Percentiles rank a stretch among this genome's conserved stretches.
Evolutionary conservation across 768 basidiomycete genomes (phyloP).

Genomic region (Mycena sanguinolenta): DNA sequence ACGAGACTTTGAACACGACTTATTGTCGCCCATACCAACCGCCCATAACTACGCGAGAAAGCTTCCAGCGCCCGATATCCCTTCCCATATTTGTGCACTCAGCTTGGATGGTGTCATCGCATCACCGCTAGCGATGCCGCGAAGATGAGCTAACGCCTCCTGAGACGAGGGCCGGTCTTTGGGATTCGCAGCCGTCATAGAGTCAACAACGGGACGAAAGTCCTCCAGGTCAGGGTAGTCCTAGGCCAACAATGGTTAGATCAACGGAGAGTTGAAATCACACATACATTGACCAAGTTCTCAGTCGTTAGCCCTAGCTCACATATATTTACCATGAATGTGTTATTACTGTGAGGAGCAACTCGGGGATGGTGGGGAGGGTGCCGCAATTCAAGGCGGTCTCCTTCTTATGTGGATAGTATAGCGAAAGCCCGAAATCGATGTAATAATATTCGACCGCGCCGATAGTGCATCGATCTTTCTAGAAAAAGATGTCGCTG

Average conservation of each 20-base stretch:
- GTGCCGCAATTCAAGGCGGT: background rate
- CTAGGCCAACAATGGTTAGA: background rate
- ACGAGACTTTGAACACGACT: no score
- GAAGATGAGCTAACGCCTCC: constrained; percentile 9
- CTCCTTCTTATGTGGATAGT: constrained; percentile 21
- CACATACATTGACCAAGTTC: constrained; percentile 7
- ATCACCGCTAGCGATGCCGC: background rate
- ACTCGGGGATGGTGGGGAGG: constrained; percentile 23
- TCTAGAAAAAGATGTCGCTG: constrained; percentile 17
- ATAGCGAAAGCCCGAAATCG: constrained; percentile 26
- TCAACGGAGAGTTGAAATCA: background rate
- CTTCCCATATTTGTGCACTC: constrained; percentile 22
- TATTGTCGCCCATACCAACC: no score
- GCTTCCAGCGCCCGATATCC: constrained; percentile 14
- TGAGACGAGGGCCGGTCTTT: constrained; percentile 3
- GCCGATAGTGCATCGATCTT: constrained; percentile 12
- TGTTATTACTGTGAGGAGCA: constrained; percentile 21
- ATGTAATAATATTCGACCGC: constrained; percentile 31
- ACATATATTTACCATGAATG: constrained; percentile 24
- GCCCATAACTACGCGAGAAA: constrained; percentile 9
- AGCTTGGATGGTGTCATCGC: constrained; percentile 1
- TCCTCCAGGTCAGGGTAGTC: background rate
- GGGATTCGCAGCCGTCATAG: constrained; percentile 8
- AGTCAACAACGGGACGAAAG: constrained; percentile 4
- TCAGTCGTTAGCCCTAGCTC: constrained; percentile 24